These are phyloP conservation scores for Mycena galericulata DNA, from an alignment of 768 basidiomycete genomes.

Conservation along the genomic window DNA sequence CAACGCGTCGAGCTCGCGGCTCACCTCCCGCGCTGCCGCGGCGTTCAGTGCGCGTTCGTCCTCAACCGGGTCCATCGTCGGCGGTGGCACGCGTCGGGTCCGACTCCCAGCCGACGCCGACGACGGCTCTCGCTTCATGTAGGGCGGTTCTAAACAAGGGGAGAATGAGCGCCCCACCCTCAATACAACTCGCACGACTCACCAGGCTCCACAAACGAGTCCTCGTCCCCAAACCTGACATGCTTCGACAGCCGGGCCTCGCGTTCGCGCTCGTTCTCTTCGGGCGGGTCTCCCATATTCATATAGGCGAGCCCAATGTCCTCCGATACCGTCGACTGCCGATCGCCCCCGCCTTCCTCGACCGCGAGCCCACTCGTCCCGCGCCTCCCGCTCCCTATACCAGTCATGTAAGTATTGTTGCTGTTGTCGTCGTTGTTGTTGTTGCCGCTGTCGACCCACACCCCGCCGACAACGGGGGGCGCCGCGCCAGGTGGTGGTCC, in stretches of 20 bases:
- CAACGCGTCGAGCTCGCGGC: conserved; percentile 72
- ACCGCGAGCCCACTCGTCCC: conserved; percentile 7
- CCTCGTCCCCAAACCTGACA: conserved; percentile 58
- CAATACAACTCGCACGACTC: neutral
- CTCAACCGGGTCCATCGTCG: conserved; percentile 51
- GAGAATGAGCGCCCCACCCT: neutral
- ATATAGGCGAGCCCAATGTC: conserved; percentile 47
- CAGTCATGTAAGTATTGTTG: conserved; percentile 33
- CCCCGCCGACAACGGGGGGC: conserved; percentile 46
- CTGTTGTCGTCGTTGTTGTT: too few relatives aligned
- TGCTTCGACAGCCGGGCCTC: conserved; percentile 43
- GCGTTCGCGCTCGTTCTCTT: conserved; percentile 27
- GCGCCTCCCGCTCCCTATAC: neutral
- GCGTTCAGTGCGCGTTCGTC: conserved; percentile 70
- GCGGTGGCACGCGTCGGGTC: conserved; percentile 51
- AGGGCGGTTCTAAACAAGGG: conserved; percentile 13
- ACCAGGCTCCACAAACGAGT: conserved; percentile 50
- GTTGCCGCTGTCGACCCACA: conserved; percentile 46
- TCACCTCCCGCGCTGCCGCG: conserved; percentile 77
- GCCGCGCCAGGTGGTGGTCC: conserved; percentile 59
- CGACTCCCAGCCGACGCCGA: conserved; percentile 4
- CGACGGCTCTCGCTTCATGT: conserved; percentile 23
- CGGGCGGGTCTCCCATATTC: conserved; percentile 30
- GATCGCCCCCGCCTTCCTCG: conserved; percentile 28
- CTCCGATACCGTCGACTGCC: conserved; percentile 30